These are phyloP conservation scores for Erucastrum elatum DNA, from an alignment of 345 rosid species.

Conservation along the genomic window DNA sequence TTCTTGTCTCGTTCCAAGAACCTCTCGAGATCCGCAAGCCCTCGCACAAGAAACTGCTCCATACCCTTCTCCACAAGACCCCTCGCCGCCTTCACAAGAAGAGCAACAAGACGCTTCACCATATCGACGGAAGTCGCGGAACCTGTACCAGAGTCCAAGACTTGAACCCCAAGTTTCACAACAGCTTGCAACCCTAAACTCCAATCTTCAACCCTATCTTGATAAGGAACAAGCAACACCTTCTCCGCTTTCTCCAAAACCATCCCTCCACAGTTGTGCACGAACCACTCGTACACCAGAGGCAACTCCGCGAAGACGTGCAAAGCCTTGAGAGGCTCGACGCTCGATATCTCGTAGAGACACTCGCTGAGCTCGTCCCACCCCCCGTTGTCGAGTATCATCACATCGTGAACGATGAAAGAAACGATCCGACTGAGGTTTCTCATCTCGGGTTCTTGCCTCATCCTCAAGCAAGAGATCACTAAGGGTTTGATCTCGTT, in stretches of 20 bases:
- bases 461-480: slow-evolving; percentile 10
- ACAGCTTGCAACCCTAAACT: neutral
- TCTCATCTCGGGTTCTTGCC: neutral
- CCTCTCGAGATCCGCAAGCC: slow-evolving; percentile 1
- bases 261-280: neutral
- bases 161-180: neutral
- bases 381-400: neutral
- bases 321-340: neutral
- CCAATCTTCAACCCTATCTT: neutral
- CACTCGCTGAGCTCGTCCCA: slow-evolving; percentile 33
- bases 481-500: neutral
- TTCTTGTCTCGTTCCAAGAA: neutral
- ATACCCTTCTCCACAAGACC: neutral
- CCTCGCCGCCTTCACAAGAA: neutral
- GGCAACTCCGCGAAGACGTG: slow-evolving; percentile 15
- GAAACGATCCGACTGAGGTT: neutral
- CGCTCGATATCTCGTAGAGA: neutral
- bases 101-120: neutral
- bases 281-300: neutral
- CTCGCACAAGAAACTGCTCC: neutral
- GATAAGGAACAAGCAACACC: slow-evolving; percentile 2
- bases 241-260: neutral
- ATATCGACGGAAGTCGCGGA: neutral
- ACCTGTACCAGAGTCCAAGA: neutral
- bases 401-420: neutral